Percentiles rank a stretch among this genome's conserved stretches.
phyloP scores from a whole-genome alignment of 2,329 filamentous ascomycete species.

The Nannizziopsis arthrosporioides region DNA sequence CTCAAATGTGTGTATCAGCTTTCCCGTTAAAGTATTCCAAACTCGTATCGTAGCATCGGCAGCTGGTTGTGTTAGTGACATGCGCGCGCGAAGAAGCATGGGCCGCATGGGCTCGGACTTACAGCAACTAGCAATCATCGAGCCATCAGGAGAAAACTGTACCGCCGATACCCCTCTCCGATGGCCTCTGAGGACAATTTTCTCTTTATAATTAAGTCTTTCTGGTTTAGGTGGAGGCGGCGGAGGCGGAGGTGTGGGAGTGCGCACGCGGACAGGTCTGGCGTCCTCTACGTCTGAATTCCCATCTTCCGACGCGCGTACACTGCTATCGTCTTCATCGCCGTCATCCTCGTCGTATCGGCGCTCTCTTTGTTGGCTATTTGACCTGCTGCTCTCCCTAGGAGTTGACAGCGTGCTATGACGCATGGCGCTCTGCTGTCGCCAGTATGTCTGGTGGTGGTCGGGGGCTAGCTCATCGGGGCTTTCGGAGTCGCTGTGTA shows the following conservation, averaged over 20 bases:
- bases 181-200: constrained; percentile 65
- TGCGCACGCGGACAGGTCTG: constrained; percentile 11
- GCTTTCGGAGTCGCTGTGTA: constrained; percentile 25
- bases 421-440: constrained; percentile 13
- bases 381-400: constrained; percentile 13
- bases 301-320: constrained; percentile 13
- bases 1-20: constrained; percentile 75
- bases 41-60: constrained; percentile 86
- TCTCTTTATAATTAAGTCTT: constrained; percentile 55
- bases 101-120: constrained; percentile 19
- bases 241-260: constrained; percentile 26
- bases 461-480: constrained; percentile 38
- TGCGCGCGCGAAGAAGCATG: constrained; percentile 6
- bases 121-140: constrained; percentile 78
- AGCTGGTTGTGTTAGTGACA: constrained; percentile 32
- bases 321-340: constrained; percentile 17
- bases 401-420: constrained; percentile 19
- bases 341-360: constrained; percentile 7
- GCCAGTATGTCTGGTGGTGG: constrained; percentile 28
- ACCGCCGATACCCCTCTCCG: constrained; percentile 68
- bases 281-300: constrained; percentile 12
- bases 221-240: constrained; percentile 41
- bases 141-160: constrained; percentile 80
- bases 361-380: constrained; percentile 3
- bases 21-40: constrained; percentile 70